Evolutionary conservation across 139 green algal species (phyloP), one percentile per base, ranked within the genome.

Genomic region (Asterochloris erici): DNA sequence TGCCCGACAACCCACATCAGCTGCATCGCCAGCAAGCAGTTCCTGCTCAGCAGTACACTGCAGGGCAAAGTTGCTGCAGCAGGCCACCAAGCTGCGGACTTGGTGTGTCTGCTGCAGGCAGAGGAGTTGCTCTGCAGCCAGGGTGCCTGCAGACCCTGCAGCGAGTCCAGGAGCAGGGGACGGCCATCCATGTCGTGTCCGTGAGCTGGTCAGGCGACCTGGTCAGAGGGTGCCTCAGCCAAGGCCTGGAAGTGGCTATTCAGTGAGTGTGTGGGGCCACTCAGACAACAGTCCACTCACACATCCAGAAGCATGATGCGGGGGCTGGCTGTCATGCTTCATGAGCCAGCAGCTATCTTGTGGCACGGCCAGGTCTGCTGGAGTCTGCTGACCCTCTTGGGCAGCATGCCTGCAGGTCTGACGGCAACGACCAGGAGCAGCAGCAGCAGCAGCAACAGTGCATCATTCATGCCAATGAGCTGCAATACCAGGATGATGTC

Each of bases 141-240:
- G 88, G 90, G 16, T 91, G 87, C 78, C 78, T 83, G 12, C 78
- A 82, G 13, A 81, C 84, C 24, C 77, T 97, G 62, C 9, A 74
- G n/a, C 69, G 73, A 10, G 90, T 89, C 4, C 69, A 88, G 16
- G 71, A 84, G 21, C 70, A 73, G 14, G 83, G 88, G n/a, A 54
- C 94, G 12, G 85, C 86, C 17, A 84, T 90, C 2, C 78, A 90
- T 64, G 83, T 96, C 1, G 63, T 96, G 17, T 95, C 91, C 0
- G 94, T 97, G 73, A 95, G 94, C 85, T 97, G 93, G 93, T 92
- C 85, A 10, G 77, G 82, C 6, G 85, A 87, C 60, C 83, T 94
- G 76, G 84, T 97, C 38, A 75, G 77, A 12, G 90, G 38, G 2
- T 54, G 38, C 38, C 38, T 54, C 38, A 54, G 38, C 38, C 38